Base-by-base conservation (phyloP, 2,329 filamentous ascomycete species). In the Fusarium robinianum region DNA sequence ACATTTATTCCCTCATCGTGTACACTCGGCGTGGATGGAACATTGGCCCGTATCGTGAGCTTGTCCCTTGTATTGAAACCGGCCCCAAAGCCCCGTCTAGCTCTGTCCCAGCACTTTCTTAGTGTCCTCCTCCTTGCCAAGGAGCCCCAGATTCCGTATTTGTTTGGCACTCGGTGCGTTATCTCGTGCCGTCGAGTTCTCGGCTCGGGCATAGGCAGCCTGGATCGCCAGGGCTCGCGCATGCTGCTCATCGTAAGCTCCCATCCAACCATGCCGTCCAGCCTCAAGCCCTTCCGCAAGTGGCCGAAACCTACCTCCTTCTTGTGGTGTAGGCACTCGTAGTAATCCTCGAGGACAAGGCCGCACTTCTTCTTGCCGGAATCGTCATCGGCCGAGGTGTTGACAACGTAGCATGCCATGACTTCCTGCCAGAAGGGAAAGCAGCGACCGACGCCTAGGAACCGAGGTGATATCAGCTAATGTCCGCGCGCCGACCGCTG, bases 341-440 rank as follows among this genome's bases (percentile, higher is more conserved):
- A 95, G 77, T 99, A 99, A 69, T 99, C 94, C 70, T 99, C 94
- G 57, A 97, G 78, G 5, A 84, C 81, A 11, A 88, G 85, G 12
- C 79, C 75, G 70, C 95, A 99, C 74, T 95, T 95, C 71, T 84
- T 87, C 76, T 91, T 94, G 60, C 89, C 89, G 11, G 83, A 81
- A 58, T 83, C 78, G 65, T 91, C 87, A 42, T 92, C 87, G 55
- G 86, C 76, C 56, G 79, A 81, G 42, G 90, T 90, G 76, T 97
- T 97, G 67, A 96, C 85, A 50, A 96, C 90, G 72, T 99, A 99
- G 83, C 94, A 99, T 64, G 90, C 90, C 68, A 99, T 87, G 57
- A 97, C 84, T 74, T 99, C 94, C 76, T 99, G 94, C 94, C 94
- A 99, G 83, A 96, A 99, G 67, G 91, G 89, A 78, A 96, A 97